Conservation (phyloP, 306 rosid genomes). For the Calophaca sinica region DNA sequence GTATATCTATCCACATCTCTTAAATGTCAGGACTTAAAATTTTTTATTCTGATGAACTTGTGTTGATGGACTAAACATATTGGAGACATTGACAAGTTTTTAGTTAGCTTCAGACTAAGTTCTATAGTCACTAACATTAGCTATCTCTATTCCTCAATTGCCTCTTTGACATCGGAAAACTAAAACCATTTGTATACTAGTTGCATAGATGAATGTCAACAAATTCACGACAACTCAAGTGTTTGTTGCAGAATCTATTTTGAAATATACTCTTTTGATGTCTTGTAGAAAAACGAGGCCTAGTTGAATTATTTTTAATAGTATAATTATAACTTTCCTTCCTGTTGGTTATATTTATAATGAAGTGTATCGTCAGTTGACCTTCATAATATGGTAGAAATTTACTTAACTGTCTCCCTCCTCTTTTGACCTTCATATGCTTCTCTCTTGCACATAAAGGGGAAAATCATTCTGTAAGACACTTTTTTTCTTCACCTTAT, state of each 20-base stretch:
- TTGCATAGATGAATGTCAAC: conserved; percentile 12
- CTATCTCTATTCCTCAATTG: not conserved
- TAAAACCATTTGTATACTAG: not conserved
- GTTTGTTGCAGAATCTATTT: not conserved
- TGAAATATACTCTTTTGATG: not conserved
- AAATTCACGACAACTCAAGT: not conserved
- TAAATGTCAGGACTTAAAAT: not conserved
- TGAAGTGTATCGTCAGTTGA: not conserved
- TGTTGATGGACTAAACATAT: conserved; percentile 14
- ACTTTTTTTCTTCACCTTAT: conserved; percentile 11
- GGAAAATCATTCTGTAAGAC: not conserved
- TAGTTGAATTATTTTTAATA: not conserved
- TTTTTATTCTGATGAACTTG: not conserved
- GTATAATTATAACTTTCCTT: not conserved
- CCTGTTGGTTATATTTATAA: not conserved
- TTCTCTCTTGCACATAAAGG: not conserved
- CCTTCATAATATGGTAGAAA: conserved; percentile 12
- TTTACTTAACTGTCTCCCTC: conserved; percentile 27
- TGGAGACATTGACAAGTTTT: not conserved
- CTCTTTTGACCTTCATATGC: not conserved
- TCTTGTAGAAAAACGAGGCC: not conserved
- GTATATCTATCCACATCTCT: not conserved
- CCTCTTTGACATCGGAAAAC: not conserved
- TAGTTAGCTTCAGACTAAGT: not conserved
- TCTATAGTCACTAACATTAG: not conserved